Evolutionary conservation across 352 stramenopile species (phyloP).

Genomic region (Phytopythium boreale): DNA sequence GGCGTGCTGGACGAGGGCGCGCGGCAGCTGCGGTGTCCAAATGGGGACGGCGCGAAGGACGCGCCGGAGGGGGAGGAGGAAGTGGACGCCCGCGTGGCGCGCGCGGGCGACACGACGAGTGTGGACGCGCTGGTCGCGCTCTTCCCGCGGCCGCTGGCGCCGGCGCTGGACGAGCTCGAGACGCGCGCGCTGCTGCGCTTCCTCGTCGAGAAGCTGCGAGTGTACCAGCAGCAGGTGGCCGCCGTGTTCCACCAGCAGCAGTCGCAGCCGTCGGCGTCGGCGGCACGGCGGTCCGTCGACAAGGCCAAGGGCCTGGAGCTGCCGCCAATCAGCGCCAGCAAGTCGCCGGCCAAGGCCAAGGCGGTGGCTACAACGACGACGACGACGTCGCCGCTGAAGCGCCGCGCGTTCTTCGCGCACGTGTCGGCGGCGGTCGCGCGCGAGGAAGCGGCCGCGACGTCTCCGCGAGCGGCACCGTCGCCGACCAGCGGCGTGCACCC

Average conservation of each 20-base stretch:
- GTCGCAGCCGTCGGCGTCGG: slow-evolving; percentile 17
- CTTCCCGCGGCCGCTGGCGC: slow-evolving; percentile 22
- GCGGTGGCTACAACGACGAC: background rate
- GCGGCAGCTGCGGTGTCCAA: slow-evolving; percentile 2
- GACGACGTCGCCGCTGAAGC: slow-evolving; percentile 38
- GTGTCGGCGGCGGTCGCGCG: slow-evolving; percentile 21
- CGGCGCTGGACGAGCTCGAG: slow-evolving; percentile 55
- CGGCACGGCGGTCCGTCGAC: slow-evolving; percentile 19
- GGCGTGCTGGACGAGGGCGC: slow-evolving; percentile 32
- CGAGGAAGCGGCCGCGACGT: slow-evolving; percentile 13
- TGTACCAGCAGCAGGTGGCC: slow-evolving; percentile 54
- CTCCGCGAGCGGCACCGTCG: background rate
- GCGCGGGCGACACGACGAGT: slow-evolving; percentile 25
- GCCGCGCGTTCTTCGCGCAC: slow-evolving; percentile 43
- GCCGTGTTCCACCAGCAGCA: slow-evolving; percentile 24
- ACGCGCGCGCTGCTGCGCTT: slow-evolving; percentile 47
- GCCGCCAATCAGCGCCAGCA: slow-evolving; percentile 29
- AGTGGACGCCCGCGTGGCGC: slow-evolving; percentile 11
- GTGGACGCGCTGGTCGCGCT: slow-evolving; percentile 35
- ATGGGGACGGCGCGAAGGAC: background rate
- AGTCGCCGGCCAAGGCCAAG: background rate
- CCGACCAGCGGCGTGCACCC: slow-evolving; percentile 11
- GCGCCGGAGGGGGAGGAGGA: background rate
- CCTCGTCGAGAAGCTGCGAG: slow-evolving; percentile 59
- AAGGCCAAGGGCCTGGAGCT: slow-evolving; percentile 44